Conservation (phyloP, 257 asterid genomes). For the Nicotiana undulata region DNA sequence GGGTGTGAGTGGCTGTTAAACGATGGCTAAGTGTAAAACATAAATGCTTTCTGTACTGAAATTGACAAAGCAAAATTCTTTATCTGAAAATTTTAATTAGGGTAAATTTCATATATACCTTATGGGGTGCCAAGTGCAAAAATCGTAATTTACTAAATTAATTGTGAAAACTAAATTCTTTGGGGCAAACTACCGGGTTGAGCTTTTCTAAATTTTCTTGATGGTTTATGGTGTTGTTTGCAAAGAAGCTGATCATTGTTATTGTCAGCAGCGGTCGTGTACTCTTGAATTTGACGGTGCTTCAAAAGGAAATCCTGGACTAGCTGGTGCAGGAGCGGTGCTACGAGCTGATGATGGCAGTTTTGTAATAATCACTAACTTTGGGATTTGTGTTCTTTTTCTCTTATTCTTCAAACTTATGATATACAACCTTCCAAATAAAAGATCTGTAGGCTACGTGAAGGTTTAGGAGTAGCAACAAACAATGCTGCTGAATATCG, state of each 20-base stretch:
- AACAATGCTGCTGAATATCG: conserved; percentile 22
- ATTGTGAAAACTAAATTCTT: neutral
- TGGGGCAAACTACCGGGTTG: neutral
- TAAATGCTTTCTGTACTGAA: neutral
- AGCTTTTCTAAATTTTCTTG: neutral
- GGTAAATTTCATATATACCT: neutral
- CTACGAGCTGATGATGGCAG: conserved; percentile 42
- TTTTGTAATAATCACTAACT: conserved; percentile 16
- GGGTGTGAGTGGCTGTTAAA: conserved; percentile 17
- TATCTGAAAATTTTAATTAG: neutral
- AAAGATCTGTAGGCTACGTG: conserved; percentile 17
- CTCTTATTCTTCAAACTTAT: neutral
- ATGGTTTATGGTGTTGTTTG: neutral
- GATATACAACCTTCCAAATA: neutral
- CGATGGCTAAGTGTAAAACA: neutral
- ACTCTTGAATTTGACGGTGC: conserved; percentile 46
- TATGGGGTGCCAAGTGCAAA: neutral
- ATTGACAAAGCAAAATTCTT: neutral
- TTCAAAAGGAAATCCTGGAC: conserved; percentile 52
- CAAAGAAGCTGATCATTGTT: conserved; percentile 1
- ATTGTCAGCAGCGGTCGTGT: conserved; percentile 24
- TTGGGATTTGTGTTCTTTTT: neutral
- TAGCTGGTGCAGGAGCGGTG: conserved; percentile 49
- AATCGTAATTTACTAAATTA: neutral
- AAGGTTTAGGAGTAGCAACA: conserved; percentile 23